phyloP scores from a whole-genome alignment of 345 rosid species.

The Pseudoturritis turrita region DNA sequence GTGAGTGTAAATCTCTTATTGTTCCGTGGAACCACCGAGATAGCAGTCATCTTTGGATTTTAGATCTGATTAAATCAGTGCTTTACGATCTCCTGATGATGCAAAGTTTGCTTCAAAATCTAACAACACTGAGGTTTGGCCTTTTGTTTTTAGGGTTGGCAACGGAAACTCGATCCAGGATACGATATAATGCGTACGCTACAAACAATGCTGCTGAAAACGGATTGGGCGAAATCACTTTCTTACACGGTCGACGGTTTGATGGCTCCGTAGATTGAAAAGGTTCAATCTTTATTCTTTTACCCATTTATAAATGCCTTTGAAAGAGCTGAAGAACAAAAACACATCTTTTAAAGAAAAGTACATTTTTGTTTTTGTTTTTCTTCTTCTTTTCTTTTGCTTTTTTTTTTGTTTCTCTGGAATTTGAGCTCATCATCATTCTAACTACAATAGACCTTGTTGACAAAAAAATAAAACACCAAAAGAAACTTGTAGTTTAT shows the following conservation, averaged over 20 bases:
- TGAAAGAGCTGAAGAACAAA: constrained; percentile 23
- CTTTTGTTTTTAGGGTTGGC: constrained; percentile 69
- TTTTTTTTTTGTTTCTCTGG: neutral
- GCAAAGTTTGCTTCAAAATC: neutral
- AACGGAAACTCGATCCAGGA: constrained; percentile 85
- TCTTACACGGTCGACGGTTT: constrained; percentile 93
- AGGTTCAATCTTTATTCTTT: constrained; percentile 23
- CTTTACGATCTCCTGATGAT: neutral
- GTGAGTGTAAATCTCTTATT: constrained; percentile 34
- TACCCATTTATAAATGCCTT: constrained; percentile 37
- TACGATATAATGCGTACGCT: constrained; percentile 84
- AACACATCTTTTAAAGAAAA: constrained; percentile 8
- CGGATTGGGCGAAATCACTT: constrained; percentile 92
- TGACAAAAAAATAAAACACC: too few species aligned
- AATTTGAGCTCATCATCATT: constrained; percentile 10
- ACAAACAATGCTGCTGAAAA: constrained; percentile 68
- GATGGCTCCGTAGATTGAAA: constrained; percentile 70
- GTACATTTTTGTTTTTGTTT: neutral
- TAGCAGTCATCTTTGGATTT: neutral
- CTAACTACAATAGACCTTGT: neutral
- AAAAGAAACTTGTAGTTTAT: neutral
- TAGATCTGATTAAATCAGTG: neutral
- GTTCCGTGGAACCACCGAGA: neutral
- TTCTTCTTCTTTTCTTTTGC: neutral
- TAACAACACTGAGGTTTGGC: neutral